Conservation (phyloP, 2,329 filamentous ascomycete genomes). For the Aureobasidium sp. region DNA sequence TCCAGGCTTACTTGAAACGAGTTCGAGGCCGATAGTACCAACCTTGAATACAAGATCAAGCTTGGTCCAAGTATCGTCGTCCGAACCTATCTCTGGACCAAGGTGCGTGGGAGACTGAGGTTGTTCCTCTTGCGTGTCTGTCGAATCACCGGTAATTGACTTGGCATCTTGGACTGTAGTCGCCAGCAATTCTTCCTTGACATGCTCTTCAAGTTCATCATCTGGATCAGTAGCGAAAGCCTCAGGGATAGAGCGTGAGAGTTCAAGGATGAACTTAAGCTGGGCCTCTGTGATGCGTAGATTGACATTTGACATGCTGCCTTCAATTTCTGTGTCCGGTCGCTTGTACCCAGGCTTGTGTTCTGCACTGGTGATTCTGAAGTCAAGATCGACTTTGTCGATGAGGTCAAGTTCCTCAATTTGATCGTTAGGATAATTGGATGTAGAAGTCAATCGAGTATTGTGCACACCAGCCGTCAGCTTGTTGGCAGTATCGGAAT, state of each 20-base stretch:
- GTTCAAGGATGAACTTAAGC: constrained; percentile 77
- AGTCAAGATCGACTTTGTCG: constrained; percentile 89
- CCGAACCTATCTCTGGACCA: constrained; percentile 59
- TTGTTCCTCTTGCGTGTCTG: constrained; percentile 19
- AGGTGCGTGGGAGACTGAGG: constrained; percentile 28
- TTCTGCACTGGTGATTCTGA: constrained; percentile 85
- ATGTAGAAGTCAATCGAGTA: constrained; percentile 79
- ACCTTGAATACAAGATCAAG: constrained; percentile 87
- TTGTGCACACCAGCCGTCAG: constrained; percentile 87
- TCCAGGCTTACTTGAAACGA: constrained; percentile 68
- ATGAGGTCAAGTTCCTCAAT: constrained; percentile 92
- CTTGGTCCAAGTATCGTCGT: constrained; percentile 76
- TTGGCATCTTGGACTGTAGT: constrained; percentile 44
- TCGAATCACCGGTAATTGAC: constrained; percentile 37
- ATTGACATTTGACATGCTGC: constrained; percentile 88
- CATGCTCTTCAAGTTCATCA: constrained; percentile 60
- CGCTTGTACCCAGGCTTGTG: constrained; percentile 68
- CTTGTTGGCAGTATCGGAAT: constrained; percentile 74
- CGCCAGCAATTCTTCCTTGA: constrained; percentile 61
- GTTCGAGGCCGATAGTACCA: constrained; percentile 77
- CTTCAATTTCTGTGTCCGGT: constrained; percentile 86
- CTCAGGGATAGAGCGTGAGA: constrained; percentile 78
- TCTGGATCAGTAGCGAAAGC: constrained; percentile 73
- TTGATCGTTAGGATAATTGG: constrained; percentile 65
- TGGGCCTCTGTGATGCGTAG: constrained; percentile 84